Evolutionary conservation across 352 stramenopile species (phyloP).

Genomic region (Phytophthora litchii): DNA sequence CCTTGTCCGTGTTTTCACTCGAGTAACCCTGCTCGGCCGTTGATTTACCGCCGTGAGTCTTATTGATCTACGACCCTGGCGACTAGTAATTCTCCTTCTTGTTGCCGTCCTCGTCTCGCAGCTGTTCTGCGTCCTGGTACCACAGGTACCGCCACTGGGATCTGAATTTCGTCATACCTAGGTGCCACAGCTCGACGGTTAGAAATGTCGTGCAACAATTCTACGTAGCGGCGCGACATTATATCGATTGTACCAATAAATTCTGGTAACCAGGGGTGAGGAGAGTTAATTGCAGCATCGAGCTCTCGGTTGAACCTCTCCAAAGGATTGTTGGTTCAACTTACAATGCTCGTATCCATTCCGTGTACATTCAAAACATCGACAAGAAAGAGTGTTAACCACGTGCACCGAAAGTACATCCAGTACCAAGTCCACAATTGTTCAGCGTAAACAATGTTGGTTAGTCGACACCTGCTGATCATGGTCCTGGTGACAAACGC

Average conservation of each 20-base stretch:
- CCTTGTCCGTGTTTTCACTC: no score
- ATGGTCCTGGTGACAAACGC: not conserved
- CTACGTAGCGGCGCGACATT: not conserved
- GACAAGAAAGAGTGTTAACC: slow-evolving; percentile 1
- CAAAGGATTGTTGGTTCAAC: slow-evolving; percentile 1
- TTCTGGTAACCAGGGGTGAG: not conserved
- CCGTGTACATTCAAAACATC: slow-evolving; percentile 4
- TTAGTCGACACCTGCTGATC: not conserved
- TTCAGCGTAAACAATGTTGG: not conserved
- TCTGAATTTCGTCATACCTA: no score
- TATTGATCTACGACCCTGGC: no score
- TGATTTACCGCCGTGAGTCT: no score
- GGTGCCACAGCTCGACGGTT: no score
- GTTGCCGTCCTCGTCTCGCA: no score
- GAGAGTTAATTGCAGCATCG: not conserved
- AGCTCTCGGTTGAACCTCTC: not conserved
- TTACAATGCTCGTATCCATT: not conserved
- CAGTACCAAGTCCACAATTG: no score
- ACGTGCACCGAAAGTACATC: not conserved
- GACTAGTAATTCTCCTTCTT: no score
- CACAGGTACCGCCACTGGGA: no score
- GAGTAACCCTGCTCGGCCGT: no score
- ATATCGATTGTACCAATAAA: slow-evolving; percentile 1
- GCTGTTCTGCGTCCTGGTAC: no score
- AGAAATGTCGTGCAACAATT: no score